phyloP scores from a whole-genome alignment of 768 basidiomycete genomes.

The Paxillus rubicundulus region DNA sequence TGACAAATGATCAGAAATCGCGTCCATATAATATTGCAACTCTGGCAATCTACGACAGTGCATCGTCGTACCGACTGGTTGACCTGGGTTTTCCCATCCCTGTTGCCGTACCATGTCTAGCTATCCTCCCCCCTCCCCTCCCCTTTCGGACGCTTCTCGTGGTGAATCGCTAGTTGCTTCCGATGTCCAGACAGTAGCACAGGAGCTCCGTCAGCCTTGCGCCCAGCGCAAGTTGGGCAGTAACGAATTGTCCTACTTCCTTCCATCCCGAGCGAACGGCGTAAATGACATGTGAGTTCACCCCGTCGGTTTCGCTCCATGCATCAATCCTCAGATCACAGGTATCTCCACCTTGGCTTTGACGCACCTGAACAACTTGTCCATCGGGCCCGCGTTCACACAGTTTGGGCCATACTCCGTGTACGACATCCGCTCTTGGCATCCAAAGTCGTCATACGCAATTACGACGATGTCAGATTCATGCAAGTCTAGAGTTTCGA shows the following conservation, averaged over 20 bases:
- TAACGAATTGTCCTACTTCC: constrained; percentile 76
- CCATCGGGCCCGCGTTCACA: constrained; percentile 44
- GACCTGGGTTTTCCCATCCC: not conserved
- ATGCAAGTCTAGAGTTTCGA: constrained; percentile 42
- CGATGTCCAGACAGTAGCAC: too few relatives aligned
- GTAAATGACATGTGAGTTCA: constrained; percentile 81
- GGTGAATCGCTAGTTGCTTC: not conserved
- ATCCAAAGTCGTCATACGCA: constrained; percentile 55
- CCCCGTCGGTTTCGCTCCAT: not conserved
- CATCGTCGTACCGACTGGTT: not conserved
- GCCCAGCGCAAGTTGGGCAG: constrained; percentile 62
- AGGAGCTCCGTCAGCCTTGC: not conserved
- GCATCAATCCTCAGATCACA: constrained; percentile 25
- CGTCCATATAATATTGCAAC: too few relatives aligned
- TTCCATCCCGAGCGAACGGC: constrained; percentile 73
- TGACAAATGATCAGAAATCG: too few relatives aligned
- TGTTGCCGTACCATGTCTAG: not conserved
- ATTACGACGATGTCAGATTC: constrained; percentile 65
- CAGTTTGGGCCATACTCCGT: constrained; percentile 73
- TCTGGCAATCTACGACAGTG: too few relatives aligned
- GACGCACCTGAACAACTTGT: constrained; percentile 44
- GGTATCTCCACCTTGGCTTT: constrained; percentile 81
- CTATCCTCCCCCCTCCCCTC: not conserved
- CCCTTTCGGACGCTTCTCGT: not conserved
- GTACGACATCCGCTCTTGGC: constrained; percentile 71